These are phyloP conservation scores for Fusarium neocosmosporiellum DNA, from an alignment of 2,329 filamentous ascomycete genomes.

Conservation along the genomic window DNA sequence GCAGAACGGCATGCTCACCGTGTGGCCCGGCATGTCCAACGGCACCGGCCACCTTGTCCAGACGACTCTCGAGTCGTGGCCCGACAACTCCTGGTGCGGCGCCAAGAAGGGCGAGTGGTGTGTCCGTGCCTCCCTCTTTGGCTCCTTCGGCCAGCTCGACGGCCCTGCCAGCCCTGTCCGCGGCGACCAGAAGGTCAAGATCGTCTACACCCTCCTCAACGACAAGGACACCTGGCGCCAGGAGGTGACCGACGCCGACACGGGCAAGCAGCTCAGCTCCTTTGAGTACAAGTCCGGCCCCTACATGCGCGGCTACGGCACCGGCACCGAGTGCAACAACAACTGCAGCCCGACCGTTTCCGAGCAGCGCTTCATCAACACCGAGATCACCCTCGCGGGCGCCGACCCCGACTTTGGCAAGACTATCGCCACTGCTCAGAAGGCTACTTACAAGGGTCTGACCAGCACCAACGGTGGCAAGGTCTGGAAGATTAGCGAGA, in stretches of 20 bases:
- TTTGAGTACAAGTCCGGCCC: constrained; percentile 34
- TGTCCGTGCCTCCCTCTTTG: constrained; percentile 33
- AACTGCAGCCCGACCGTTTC: constrained; percentile 26
- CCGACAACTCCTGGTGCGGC: constrained; percentile 37
- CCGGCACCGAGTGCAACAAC: constrained; percentile 35
- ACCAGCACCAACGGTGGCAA: constrained; percentile 18
- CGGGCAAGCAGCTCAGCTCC: constrained; percentile 21
- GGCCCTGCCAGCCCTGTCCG: constrained; percentile 19
- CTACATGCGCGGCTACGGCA: constrained; percentile 35
- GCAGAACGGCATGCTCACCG: constrained; percentile 27
- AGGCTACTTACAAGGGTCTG: constrained; percentile 26
- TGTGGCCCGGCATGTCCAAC: constrained; percentile 39
- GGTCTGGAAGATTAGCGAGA: constrained; percentile 36
- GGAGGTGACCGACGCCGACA: constrained; percentile 31
- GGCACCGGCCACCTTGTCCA: constrained; percentile 35
- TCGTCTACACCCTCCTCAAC: constrained; percentile 29
- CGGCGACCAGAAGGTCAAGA: constrained; percentile 35
- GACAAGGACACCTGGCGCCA: constrained; percentile 38
- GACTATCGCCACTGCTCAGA: constrained; percentile 27
- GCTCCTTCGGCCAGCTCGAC: constrained; percentile 34
- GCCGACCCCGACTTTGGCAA: constrained; percentile 31
- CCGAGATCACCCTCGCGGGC: constrained; percentile 29
- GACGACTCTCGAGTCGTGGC: constrained; percentile 34
- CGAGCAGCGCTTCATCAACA: constrained; percentile 33
- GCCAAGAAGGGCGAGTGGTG: constrained; percentile 32